These are phyloP conservation scores for Phoma sp. DNA, from an alignment of 2,329 filamentous ascomycete species.

Conservation along the genomic window DNA sequence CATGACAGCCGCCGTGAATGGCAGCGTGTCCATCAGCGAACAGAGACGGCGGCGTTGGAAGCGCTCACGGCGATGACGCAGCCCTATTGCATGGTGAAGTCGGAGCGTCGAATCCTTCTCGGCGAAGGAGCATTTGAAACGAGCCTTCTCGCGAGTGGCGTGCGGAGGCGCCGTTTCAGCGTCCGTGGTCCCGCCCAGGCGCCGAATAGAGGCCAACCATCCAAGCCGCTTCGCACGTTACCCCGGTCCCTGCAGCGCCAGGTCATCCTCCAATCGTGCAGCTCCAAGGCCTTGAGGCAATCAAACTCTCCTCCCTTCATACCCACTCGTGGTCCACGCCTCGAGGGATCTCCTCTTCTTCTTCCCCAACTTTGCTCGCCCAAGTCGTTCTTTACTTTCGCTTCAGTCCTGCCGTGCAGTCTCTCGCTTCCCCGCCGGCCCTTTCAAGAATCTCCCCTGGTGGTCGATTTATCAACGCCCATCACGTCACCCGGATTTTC, in stretches of 20 bases:
- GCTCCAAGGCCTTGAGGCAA: constrained; percentile 20
- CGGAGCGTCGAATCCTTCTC: constrained; percentile 22
- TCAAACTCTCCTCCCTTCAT: constrained; percentile 35
- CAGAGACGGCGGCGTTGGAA: not conserved
- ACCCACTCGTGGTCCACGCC: constrained; percentile 27
- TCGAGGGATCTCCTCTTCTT: constrained; percentile 24
- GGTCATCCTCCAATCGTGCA: constrained; percentile 27
- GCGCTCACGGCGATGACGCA: not conserved
- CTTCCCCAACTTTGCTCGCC: constrained; percentile 30
- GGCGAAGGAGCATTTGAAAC: constrained; percentile 29
- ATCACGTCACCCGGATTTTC: constrained; percentile 22
- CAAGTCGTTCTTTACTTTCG: constrained; percentile 25
- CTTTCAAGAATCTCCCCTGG: constrained; percentile 41
- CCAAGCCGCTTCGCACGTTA: constrained; percentile 15
- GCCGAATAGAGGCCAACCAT: constrained; percentile 17
- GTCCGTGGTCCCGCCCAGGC: constrained; percentile 23
- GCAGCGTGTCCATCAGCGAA: no score
- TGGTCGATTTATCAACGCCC: constrained; percentile 31
- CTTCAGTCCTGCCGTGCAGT: constrained; percentile 22
- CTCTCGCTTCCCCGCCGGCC: constrained; percentile 33
- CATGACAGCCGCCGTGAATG: no score
- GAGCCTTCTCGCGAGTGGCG: constrained; percentile 19
- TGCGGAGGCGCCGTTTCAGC: constrained; percentile 23
- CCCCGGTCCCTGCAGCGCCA: constrained; percentile 20
- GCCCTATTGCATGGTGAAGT: constrained; percentile 5